Base-by-base conservation (phyloP, 345 rosid genomes). In the Ceriops zippeliana region DNA sequence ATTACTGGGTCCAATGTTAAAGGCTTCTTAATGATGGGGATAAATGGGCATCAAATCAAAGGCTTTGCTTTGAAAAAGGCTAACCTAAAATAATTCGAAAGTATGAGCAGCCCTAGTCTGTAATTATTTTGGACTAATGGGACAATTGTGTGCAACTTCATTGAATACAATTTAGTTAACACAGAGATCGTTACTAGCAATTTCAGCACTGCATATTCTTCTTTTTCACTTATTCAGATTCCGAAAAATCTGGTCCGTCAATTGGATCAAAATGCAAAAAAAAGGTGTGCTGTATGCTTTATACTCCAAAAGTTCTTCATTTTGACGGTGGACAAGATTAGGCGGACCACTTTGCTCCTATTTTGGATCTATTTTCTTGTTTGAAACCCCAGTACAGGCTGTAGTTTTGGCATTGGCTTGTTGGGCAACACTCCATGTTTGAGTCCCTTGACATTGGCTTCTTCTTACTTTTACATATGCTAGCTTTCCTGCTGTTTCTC, bases 251-350 rank as follows among this genome's bases (percentile, higher is more conserved):
- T n/a, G 58, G 26, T 10, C 4, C 46, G 15, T 38, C 15, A 38
- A 53, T 53, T 54, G 28, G 59, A 54, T 54, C 59, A 22, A 22
- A 22, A 54, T 54, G 28, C 59, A 17, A 56, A 20, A 21, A 15
- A 67, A 51, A 15, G 51, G 52, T 59, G 20, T 2, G 5, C 19
- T 13, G 49, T 42, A 15, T 11, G 62, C 21, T 54, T 13, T 32
- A 38, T 42, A 61, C 24, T 26, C 70, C 13, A 70, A 56, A n/a
- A 54, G 57, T 62, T 47, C 73, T 62, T 52, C 35, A 20, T 66
- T 58, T 67, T 57, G 78, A 66, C 77, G 70, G 73, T 76, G 74
- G 76, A 62, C 69, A 68, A 68, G 34, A 52, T 27, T 6, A 58
- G 53, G 52, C 37, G 59, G 78, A 47, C 73, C 68, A 63, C 24